Evolutionary conservation across 306 rosid genomes (phyloP).

Genomic region (Vigna angularis): DNA sequence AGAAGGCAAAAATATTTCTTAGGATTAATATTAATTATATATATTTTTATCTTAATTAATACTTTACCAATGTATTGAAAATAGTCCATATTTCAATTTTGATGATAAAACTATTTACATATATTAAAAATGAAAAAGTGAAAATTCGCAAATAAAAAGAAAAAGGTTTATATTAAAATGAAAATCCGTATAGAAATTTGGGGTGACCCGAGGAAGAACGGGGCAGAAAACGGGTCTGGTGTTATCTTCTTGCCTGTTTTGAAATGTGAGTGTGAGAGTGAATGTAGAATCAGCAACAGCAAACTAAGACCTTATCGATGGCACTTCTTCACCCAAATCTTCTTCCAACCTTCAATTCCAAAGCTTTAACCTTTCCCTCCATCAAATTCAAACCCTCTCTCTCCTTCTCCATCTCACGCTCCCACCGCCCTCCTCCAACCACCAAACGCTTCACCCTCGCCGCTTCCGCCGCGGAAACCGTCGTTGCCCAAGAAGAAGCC

Average conservation of each 20-base stretch:
- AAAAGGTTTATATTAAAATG: too few species aligned
- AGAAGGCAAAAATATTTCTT: too few species aligned
- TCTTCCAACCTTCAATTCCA: constrained; percentile 42
- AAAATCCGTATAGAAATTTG: background rate
- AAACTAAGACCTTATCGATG: constrained; percentile 49
- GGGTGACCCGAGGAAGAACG: background rate
- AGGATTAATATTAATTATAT: too few species aligned
- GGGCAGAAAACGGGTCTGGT: background rate
- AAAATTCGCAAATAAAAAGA: too few species aligned
- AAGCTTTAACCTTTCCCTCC: constrained; percentile 47
- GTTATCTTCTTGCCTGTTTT: background rate
- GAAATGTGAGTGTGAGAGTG: background rate
- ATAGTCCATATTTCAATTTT: too few species aligned
- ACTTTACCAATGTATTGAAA: too few species aligned
- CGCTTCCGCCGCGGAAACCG: constrained; percentile 42
- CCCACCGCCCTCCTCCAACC: background rate
- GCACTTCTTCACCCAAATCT: constrained; percentile 55
- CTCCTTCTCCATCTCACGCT: constrained; percentile 27
- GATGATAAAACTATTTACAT: too few species aligned
- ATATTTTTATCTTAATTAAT: too few species aligned
- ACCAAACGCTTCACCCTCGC: constrained; percentile 41
- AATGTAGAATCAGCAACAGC: background rate
- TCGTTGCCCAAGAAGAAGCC: constrained; percentile 58
- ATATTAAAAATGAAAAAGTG: too few species aligned
- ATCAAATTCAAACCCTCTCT: constrained; percentile 43